Base-by-base conservation (phyloP, 106 monocot species). In the Allium sativum region DNA sequence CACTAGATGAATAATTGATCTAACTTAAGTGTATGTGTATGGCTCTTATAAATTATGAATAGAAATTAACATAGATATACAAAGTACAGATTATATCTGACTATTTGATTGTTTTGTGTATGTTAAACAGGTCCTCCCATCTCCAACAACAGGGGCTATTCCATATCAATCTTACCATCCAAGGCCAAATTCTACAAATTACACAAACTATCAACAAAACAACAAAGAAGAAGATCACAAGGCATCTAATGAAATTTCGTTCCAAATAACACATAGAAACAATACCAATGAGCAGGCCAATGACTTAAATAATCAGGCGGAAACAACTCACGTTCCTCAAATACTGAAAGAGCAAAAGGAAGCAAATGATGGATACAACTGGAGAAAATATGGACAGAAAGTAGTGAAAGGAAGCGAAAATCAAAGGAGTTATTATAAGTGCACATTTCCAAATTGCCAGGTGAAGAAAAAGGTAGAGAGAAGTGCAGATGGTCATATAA, bases 351-450 rank as follows among this genome's bases (percentile, higher is more conserved):
- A 61, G 6, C 71, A 72, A 64, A 72, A 62, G 68, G 70, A 41
- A 44, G 71, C 48, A 1, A 84, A 84, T 4, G 92, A 85, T 21
- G 85, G 85, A 2, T 85, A 76, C 68, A 81, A 85, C 31, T 85
- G 85, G 85, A 71, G 81, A 21, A 85, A 85, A 45, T 85, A 85
- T 22, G 85, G 85, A 43, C 85, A 85, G 62, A 85, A 85, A 47
- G 71, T 74, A 45, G 75, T 81, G 56, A 86, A 86, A 47, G 86
- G 81, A 6, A 86, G 86, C 48, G 86, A 78, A 59, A 81, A 86
- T 48, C 86, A 78, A n/a, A 13, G 86, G 45, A 76, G 81, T 44
- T 86, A 86, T 45, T 86, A 81, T 71, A 86, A 86, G 74, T 75
- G 85, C 65, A 85, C 77, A 0, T 66, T 51, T 48, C 81, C 74